These are phyloP conservation scores for Linum lewisii DNA, from an alignment of 345 rosid species.

Conservation along the genomic window DNA sequence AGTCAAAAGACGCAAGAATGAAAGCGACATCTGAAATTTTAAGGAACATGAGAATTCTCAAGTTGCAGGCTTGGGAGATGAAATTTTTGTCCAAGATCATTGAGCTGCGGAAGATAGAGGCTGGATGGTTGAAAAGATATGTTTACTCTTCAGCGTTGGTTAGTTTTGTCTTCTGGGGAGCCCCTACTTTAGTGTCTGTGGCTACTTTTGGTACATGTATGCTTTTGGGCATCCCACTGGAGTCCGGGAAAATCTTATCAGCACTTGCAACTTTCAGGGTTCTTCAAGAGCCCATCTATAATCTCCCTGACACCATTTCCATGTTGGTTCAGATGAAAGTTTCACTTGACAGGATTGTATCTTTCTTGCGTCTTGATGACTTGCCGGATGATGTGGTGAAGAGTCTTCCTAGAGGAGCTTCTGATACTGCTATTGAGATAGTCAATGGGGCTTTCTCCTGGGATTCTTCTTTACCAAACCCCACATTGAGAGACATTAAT, in stretches of 20 bases:
- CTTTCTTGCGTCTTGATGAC: constrained; percentile 47
- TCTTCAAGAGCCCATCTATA: constrained; percentile 51
- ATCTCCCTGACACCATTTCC: constrained; percentile 56
- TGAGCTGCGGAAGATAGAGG: constrained; percentile 36
- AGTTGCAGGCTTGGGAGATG: constrained; percentile 78
- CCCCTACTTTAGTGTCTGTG: constrained; percentile 58
- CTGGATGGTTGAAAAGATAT: constrained; percentile 50
- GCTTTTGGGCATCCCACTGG: constrained; percentile 48
- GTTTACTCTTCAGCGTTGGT: constrained; percentile 39
- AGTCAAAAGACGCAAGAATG: constrained; percentile 60
- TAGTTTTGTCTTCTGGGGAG: constrained; percentile 51
- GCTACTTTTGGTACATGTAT: constrained; percentile 51
- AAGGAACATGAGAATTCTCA: constrained; percentile 68
- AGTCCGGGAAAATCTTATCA: constrained; percentile 62
- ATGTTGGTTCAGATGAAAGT: constrained; percentile 56
- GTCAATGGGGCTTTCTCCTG: constrained; percentile 46
- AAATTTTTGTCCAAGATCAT: constrained; percentile 55
- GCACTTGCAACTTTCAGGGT: constrained; percentile 66
- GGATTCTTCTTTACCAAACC: constrained; percentile 35
- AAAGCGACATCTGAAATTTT: constrained; percentile 54
- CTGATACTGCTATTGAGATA: constrained; percentile 38
- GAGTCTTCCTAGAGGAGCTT: constrained; percentile 34
- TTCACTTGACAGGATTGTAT: constrained; percentile 56
- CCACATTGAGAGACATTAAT: constrained; percentile 43
- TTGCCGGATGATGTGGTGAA: constrained; percentile 41